A percentile compares a stretch with the other conserved stretches of the same genome.
phyloP scores from a whole-genome alignment of 148 eudicot genomes.

The Silene conica region DNA sequence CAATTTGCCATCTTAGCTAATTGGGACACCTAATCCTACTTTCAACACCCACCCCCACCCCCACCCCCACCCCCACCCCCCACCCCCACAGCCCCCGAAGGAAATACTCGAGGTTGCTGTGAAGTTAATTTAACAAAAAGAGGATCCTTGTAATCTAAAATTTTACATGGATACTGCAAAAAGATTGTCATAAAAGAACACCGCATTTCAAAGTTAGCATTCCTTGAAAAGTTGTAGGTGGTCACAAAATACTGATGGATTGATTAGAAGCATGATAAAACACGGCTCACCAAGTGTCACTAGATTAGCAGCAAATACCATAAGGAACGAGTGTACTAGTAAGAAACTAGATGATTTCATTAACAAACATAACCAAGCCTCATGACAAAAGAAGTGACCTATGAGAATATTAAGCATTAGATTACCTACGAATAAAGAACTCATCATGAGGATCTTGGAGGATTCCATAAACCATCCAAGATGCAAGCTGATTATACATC shows the following conservation, averaged over 20 bases:
- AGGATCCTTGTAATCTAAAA: neutral
- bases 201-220: neutral
- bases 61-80: too few species aligned
- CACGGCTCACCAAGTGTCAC: neutral
- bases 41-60: neutral
- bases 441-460: slow-evolving; percentile 90
- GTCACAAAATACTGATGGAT: neutral
- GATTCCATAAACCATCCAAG: slow-evolving; percentile 97
- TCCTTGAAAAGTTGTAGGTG: neutral
- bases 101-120: neutral
- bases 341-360: neutral
- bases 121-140: neutral
- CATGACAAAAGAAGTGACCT: neutral
- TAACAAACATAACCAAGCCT: neutral
- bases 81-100: too few species aligned
- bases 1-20: neutral
- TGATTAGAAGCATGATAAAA: neutral
- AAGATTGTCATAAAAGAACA: neutral
- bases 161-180: too few species aligned
- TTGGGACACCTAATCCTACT: neutral
- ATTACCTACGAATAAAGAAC: slow-evolving; percentile 79
- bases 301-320: neutral
- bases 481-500: slow-evolving; percentile 89
- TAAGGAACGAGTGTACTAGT: neutral
- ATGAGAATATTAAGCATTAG: neutral